Evolutionary conservation across 768 basidiomycete genomes (phyloP), one percentile per base, ranked within the genome.

Genomic region (Clitopilus passeckerianus): DNA sequence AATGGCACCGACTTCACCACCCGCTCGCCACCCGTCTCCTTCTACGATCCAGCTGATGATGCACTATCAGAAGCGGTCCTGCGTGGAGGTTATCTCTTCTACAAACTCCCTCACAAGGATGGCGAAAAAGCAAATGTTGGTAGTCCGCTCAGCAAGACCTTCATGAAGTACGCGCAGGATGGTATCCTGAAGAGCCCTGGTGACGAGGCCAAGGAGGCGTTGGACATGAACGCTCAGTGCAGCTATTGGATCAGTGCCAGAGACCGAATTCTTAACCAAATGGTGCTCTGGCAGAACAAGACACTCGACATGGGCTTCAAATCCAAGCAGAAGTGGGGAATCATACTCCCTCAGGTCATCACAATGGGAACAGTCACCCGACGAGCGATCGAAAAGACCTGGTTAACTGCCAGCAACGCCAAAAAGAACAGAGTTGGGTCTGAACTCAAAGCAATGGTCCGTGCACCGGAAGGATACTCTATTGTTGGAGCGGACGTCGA

Each of bases 351-450:
- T 1, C 95, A 97, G 71, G 90, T 98, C 53, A 90, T 98, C 66
- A 91, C 95, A 7, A 99, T 99, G 97, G 97, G 97, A 14, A 98
- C 97, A 0, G 93, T 98, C 57, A 99, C 96, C 15, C 93, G 95
- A 8, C 87, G 95, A 33, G 95, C 97, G 7, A 96, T 98, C 63
- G 97, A 98, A 75, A 92, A 89, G 73, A 98, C 96, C 1, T 98
- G 97, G 97, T 75, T 99, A 54, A 98, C 97, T 0, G 97, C 97
- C 0, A 95, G 94, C 64, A 99, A 99, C 66, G 95, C 97, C 1
- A 99, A 98, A 80, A 87, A 87, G 75, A 96, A 97, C 64, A 89
- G 97, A 18, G 91, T 98, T n/a, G 96, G 96, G 1, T 97, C 95
- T 0, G 97, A 99, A 73, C 83, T 98, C 62, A 98, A 98, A 71